Conservation (phyloP, 495 filamentous ascomycete species). For the Podospora fimiseda region DNA sequence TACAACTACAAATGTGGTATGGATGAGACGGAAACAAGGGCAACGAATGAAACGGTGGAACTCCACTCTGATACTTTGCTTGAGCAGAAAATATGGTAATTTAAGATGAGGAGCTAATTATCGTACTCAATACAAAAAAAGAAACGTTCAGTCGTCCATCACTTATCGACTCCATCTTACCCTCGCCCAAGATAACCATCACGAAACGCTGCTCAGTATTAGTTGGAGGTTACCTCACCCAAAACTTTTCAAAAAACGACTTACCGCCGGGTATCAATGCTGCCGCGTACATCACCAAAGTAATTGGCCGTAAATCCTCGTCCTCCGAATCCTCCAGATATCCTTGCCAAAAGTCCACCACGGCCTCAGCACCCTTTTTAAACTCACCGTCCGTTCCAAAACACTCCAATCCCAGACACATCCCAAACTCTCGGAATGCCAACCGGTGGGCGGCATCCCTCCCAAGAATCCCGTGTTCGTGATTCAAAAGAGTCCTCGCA, state of each 20-base stretch:
- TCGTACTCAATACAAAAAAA: too few relatives aligned
- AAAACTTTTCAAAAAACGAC: conserved; percentile 14
- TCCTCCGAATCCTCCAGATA: conserved; percentile 38
- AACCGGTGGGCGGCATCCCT: conserved; percentile 40
- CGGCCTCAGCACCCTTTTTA: conserved; percentile 33
- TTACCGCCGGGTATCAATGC: conserved; percentile 58
- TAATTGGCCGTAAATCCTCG: conserved; percentile 52
- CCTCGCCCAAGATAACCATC: conserved; percentile 11
- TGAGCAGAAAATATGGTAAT: too few relatives aligned
- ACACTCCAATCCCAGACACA: conserved; percentile 51
- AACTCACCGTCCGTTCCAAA: conserved; percentile 41
- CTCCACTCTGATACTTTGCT: too few relatives aligned
- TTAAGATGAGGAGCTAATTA: too few relatives aligned
- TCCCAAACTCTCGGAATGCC: conserved; percentile 61
- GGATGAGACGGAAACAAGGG: too few relatives aligned
- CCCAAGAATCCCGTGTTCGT: conserved; percentile 28
- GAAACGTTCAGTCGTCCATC: neutral
- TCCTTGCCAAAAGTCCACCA: conserved; percentile 50
- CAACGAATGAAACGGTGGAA: too few relatives aligned
- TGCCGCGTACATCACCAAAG: conserved; percentile 60
- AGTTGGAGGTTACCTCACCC: neutral
- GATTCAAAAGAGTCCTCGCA: conserved; percentile 29
- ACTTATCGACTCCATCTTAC: neutral
- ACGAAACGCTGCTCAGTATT: conserved; percentile 11
- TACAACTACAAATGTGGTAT: too few relatives aligned